phyloP scores from a whole-genome alignment of 2,329 filamentous ascomycete species.

The Hymenoscyphus repandus region DNA sequence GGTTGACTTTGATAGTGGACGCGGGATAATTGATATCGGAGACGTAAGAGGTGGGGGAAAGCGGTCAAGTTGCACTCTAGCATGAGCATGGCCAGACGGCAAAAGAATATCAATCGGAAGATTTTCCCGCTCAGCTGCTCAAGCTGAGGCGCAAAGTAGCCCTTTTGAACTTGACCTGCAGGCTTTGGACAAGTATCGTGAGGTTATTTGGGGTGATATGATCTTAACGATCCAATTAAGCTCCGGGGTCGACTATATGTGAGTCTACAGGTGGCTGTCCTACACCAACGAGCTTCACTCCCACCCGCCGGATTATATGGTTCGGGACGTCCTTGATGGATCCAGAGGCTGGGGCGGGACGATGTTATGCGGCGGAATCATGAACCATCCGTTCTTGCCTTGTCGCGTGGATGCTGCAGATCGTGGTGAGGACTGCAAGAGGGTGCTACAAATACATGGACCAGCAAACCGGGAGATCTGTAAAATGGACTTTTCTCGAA shows the following conservation, averaged over 20 bases:
- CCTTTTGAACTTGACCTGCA: conserved; percentile 1
- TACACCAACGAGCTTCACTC: conserved; percentile 25
- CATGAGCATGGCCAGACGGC: conserved; percentile 17
- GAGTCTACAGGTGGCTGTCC: conserved; percentile 15
- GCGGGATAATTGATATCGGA: conserved; percentile 6
- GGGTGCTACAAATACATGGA: conserved; percentile 4
- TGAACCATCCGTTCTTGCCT: background rate
- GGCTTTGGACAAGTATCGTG: conserved; percentile 8
- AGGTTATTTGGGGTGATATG: conserved; percentile 11
- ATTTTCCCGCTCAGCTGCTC: conserved; percentile 1
- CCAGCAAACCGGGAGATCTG: background rate
- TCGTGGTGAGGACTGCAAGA: conserved; percentile 5
- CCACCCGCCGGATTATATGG: conserved; percentile 7
- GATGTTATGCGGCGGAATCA: conserved; percentile 4
- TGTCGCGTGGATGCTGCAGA: conserved; percentile 9
- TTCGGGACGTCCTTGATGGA: conserved; percentile 14
- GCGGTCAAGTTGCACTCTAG: background rate
- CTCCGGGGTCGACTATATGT: conserved; percentile 16
- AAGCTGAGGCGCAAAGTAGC: conserved; percentile 2
- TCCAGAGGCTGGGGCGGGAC: conserved; percentile 12
- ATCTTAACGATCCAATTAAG: conserved; percentile 13
- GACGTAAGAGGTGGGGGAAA: conserved; percentile 6
- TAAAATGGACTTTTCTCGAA: background rate
- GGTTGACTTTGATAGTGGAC: conserved; percentile 7
- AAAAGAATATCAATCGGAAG: conserved; percentile 6